These are phyloP conservation scores for Ustilaginoidea virens DNA, from an alignment of 2,329 filamentous ascomycete species.

Conservation along the genomic window DNA sequence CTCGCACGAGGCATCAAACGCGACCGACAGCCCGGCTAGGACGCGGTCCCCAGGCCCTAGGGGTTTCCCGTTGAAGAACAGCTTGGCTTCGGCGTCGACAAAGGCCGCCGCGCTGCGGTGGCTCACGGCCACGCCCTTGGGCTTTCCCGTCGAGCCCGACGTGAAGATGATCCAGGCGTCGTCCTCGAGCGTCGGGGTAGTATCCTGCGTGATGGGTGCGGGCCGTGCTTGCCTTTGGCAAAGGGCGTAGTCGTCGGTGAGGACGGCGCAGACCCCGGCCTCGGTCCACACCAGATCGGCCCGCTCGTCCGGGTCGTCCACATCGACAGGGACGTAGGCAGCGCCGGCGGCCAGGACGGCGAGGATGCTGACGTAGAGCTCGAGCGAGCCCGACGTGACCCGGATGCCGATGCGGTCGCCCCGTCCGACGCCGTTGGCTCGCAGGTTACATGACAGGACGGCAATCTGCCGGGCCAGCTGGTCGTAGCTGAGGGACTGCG, in stretches of 20 bases:
- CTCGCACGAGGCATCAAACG: slow-evolving; percentile 10
- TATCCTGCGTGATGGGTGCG: too few relatives aligned
- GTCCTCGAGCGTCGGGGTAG: too few relatives aligned
- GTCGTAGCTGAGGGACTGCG: slow-evolving; percentile 2
- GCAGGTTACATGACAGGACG: neutral
- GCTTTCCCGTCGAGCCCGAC: slow-evolving; percentile 9
- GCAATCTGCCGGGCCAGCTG: slow-evolving; percentile 3
- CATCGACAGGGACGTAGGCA: slow-evolving; percentile 9
- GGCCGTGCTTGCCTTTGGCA: too few relatives aligned
- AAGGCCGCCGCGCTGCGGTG: slow-evolving; percentile 10
- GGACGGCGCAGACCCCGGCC: slow-evolving; percentile 6
- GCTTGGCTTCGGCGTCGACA: slow-evolving; percentile 9
- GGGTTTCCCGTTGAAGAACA: slow-evolving; percentile 6
- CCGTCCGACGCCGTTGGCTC: slow-evolving; percentile 3
- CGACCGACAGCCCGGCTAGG: slow-evolving; percentile 8
- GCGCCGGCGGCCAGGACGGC: slow-evolving; percentile 6
- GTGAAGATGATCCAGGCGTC: slow-evolving; percentile 12
- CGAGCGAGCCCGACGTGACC: slow-evolving; percentile 6
- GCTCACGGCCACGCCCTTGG: slow-evolving; percentile 10
- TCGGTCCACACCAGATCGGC: slow-evolving; percentile 8
- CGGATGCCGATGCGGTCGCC: slow-evolving; percentile 8
- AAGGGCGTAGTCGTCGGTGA: slow-evolving; percentile 6
- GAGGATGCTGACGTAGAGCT: slow-evolving; percentile 8
- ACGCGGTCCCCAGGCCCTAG: slow-evolving; percentile 9
- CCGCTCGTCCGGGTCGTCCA: slow-evolving; percentile 9